Evolutionary conservation across 2,329 filamentous ascomycete genomes (phyloP).

Genomic region (Aspergillus japonicus): DNA sequence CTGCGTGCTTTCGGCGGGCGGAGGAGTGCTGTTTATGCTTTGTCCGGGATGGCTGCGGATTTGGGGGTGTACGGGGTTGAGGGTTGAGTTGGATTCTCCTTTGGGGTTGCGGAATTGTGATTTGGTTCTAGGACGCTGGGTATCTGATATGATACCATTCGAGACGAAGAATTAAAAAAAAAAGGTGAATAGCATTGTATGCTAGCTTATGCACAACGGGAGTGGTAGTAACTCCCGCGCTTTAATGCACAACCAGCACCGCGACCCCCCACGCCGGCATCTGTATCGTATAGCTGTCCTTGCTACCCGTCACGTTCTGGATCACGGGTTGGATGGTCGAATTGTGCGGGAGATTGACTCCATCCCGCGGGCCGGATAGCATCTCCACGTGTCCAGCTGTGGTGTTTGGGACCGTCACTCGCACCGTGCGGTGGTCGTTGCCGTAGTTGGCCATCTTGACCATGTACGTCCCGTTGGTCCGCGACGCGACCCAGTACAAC

Average conservation of each 20-base stretch:
- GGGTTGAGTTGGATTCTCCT: conserved; percentile 8
- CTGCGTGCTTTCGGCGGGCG: neutral
- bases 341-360: conserved; percentile 22
- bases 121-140: too few relatives aligned
- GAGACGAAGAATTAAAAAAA: too few relatives aligned
- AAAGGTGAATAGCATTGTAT: neutral
- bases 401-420: conserved; percentile 26
- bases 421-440: conserved; percentile 21
- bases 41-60: neutral
- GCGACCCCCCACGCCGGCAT: conserved; percentile 29
- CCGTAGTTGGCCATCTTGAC: conserved; percentile 37
- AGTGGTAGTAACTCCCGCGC: too few relatives aligned
- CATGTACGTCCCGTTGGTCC: conserved; percentile 21
- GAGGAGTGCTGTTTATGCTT: neutral
- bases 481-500: conserved; percentile 37
- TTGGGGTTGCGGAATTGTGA: neutral
- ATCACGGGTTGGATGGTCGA: conserved; percentile 17
- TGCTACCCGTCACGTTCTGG: conserved; percentile 9
- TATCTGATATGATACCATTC: too few relatives aligned
- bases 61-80: conserved; percentile 1
- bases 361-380: conserved; percentile 22
- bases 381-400: conserved; percentile 23
- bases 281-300: conserved; percentile 21
- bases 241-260: conserved; percentile 22
- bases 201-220: too few relatives aligned